Percentiles rank a stretch among this genome's conserved stretches.
phyloP scores from a whole-genome alignment of 768 basidiomycete genomes.

The Obba rivulosa region DNA sequence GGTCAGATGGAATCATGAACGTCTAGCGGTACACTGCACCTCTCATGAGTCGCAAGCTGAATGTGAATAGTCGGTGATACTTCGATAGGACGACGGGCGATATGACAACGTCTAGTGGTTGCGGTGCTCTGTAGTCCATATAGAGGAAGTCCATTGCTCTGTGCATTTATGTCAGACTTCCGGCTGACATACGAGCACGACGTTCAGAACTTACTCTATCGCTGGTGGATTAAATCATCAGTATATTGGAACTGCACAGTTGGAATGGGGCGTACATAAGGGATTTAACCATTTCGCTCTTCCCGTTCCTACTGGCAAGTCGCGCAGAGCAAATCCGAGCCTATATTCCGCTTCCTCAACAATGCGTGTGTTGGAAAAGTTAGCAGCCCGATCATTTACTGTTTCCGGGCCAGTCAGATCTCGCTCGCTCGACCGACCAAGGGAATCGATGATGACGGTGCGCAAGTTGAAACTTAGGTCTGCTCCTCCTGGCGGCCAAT shows the following conservation, averaged over 20 bases:
- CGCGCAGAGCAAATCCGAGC: constrained; percentile 80
- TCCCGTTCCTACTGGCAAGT: constrained; percentile 58
- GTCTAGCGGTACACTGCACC: constrained; percentile 37
- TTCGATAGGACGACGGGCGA: constrained; percentile 70
- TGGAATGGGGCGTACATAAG: constrained; percentile 48
- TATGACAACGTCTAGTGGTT: constrained; percentile 69
- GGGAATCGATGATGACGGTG: constrained; percentile 80
- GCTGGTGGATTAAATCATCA: constrained; percentile 32
- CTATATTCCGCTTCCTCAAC: constrained; percentile 66
- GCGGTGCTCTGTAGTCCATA: constrained; percentile 82
- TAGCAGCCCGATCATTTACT: not conserved
- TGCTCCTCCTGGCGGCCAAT: constrained; percentile 84
- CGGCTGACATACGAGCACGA: not conserved
- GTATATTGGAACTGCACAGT: constrained; percentile 9
- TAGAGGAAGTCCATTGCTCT: constrained; percentile 88
- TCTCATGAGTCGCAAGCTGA: constrained; percentile 73
- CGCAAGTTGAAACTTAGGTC: constrained; percentile 81
- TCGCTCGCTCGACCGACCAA: constrained; percentile 21
- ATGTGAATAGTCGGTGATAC: constrained; percentile 79
- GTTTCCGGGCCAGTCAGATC: too few relatives aligned
- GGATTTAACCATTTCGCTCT: constrained; percentile 81
- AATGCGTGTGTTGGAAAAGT: constrained; percentile 14
- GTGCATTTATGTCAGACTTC: constrained; percentile 3
- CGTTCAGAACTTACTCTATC: constrained; percentile 40
- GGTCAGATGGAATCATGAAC: not conserved